phyloP scores from a whole-genome alignment of 345 rosid genomes.

The Rhodamnia rubescens region DNA sequence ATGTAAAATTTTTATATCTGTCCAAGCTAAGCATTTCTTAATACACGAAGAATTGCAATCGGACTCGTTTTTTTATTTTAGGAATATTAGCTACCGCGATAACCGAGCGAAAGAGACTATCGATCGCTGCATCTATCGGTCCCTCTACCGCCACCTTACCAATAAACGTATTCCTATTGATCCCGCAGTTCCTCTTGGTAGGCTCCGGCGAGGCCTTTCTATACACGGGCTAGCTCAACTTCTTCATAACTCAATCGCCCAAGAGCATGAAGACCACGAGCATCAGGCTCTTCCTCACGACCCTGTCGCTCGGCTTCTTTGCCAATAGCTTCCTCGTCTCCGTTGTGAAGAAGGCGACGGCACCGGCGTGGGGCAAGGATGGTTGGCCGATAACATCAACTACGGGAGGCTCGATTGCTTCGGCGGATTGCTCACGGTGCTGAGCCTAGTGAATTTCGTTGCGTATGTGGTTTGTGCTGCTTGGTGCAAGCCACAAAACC shows the following conservation, averaged over 20 bases:
- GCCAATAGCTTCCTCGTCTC: constrained; percentile 50
- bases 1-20: background rate
- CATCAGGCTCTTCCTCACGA: constrained; percentile 62
- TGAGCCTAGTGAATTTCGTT: constrained; percentile 31
- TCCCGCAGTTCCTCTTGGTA: constrained; percentile 52
- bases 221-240: constrained; percentile 58
- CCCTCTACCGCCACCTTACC: constrained; percentile 19
- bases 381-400: constrained; percentile 49
- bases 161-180: constrained; percentile 31
- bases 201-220: constrained; percentile 57
- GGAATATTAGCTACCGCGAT: constrained; percentile 50
- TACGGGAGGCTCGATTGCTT: constrained; percentile 53
- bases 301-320: constrained; percentile 53
- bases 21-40: background rate
- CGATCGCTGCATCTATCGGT: constrained; percentile 14
- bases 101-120: constrained; percentile 31
- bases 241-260: constrained; percentile 60
- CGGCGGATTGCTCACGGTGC: constrained; percentile 34
- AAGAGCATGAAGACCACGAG: constrained; percentile 68
- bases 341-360: constrained; percentile 30
- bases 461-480: constrained; percentile 26
- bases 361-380: constrained; percentile 22
- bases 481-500: constrained; percentile 29
- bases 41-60: constrained; percentile 30
- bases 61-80: constrained; percentile 32